Evolutionary conservation across 768 basidiomycete species (phyloP).

Genomic region (Naganishia onofrii): DNA sequence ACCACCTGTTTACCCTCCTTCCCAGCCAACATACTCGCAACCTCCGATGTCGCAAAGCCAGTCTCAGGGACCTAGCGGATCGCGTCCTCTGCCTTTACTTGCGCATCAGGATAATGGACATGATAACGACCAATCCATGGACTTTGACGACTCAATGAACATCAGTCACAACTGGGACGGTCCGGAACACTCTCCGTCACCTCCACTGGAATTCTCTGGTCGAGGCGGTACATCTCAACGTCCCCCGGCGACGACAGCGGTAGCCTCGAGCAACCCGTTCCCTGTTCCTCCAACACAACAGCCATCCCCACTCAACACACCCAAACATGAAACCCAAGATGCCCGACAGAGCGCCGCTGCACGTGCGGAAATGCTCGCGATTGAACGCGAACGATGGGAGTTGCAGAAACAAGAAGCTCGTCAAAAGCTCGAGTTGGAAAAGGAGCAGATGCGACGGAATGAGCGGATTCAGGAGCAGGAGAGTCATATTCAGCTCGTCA

Average conservation of each 20-base stretch:
- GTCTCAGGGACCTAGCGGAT: background rate
- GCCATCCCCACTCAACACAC: background rate
- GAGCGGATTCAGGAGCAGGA: constrained; percentile 6
- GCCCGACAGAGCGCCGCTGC: background rate
- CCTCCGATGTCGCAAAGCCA: background rate
- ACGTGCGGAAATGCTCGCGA: background rate
- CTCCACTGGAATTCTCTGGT: background rate
- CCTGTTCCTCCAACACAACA: background rate
- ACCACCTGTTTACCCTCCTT: constrained; percentile 3
- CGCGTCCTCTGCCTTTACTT: background rate
- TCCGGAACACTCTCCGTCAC: background rate
- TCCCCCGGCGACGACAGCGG: background rate
- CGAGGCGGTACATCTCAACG: background rate
- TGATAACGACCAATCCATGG: background rate
- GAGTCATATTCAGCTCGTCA: constrained; percentile 15
- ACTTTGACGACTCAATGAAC: constrained; percentile 1
- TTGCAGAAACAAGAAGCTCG: constrained; percentile 5
- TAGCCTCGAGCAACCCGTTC: background rate
- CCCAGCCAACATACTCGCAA: background rate
- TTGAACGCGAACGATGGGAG: constrained; percentile 14
- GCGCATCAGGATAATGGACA: constrained; percentile 1
- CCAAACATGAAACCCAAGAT: background rate
- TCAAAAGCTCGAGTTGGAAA: constrained; percentile 22
- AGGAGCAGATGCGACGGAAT: constrained; percentile 23
- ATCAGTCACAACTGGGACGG: background rate